phyloP scores from a whole-genome alignment of 192 early-diverging fungal species.

The Coemansia sp. region DNA sequence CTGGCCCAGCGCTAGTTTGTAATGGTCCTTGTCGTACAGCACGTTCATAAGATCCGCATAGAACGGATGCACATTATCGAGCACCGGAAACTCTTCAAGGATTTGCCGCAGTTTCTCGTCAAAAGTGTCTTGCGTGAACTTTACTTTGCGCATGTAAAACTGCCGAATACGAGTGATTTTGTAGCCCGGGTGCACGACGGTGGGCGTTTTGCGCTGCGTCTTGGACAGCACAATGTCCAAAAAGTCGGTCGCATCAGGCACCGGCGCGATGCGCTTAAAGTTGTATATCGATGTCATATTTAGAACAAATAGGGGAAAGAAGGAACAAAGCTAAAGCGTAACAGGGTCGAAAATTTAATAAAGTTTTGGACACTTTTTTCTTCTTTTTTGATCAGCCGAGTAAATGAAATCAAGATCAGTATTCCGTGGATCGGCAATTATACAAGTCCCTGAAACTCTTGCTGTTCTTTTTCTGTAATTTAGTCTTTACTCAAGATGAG shows the following conservation, averaged over 20 bases:
- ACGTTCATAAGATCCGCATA: constrained; percentile 99
- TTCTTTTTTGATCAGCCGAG: constrained; percentile 1
- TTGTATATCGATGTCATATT: constrained; percentile 80
- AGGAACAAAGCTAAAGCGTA: not conserved
- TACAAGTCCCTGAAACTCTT: too few relatives aligned
- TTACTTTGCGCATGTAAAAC: constrained; percentile 99
- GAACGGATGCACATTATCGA: constrained; percentile 99
- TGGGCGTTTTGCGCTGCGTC: constrained; percentile 97
- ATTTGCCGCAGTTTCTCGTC: constrained; percentile 95
- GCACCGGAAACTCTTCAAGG: constrained; percentile 93
- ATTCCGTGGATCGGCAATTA: not conserved
- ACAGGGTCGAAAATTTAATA: not conserved
- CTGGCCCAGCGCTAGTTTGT: constrained; percentile 98
- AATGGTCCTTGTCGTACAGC: constrained; percentile 99
- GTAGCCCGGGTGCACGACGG: constrained; percentile 95
- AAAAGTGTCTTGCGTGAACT: constrained; percentile 96
- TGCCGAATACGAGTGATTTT: constrained; percentile 95
- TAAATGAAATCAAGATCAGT: not conserved
- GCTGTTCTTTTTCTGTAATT: not conserved
- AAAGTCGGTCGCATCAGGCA: constrained; percentile 89
- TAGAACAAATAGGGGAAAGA: not conserved
- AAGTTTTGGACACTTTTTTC: too few relatives aligned
- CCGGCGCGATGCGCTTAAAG: constrained; percentile 96
- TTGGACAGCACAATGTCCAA: constrained; percentile 97
- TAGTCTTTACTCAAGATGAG: constrained; percentile 10